A percentile compares a stretch with the other conserved stretches of the same genome.
Conservation (phyloP, 352 stramenopile species). For the Plasmopara muralis region DNA sequence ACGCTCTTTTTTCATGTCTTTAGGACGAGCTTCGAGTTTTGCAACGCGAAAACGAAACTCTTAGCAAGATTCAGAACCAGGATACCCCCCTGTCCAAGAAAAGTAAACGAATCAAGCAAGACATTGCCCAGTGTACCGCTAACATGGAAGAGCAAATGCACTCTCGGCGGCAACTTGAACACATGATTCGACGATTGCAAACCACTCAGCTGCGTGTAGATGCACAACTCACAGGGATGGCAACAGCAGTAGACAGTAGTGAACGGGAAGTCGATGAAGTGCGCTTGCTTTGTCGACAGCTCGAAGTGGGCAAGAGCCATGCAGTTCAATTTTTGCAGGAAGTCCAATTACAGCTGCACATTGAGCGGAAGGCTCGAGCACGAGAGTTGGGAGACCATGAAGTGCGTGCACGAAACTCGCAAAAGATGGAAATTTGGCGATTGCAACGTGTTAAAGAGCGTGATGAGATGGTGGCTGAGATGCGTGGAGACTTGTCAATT, state of each 20-base stretch:
- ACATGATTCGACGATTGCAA: slow-evolving; percentile 77
- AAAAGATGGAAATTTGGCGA: slow-evolving; percentile 77
- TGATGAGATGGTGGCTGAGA: slow-evolving; percentile 66
- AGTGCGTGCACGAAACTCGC: slow-evolving; percentile 69
- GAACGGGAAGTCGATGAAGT: slow-evolving; percentile 62
- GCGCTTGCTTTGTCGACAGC: slow-evolving; percentile 63
- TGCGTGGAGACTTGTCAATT: slow-evolving; percentile 60
- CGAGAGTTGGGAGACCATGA: slow-evolving; percentile 69
- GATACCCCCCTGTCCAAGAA: slow-evolving; percentile 71
- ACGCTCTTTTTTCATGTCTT: not conserved
- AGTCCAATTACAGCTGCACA: slow-evolving; percentile 63
- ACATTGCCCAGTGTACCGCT: slow-evolving; percentile 60
- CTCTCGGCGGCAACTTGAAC: slow-evolving; percentile 57
- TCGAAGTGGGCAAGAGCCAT: slow-evolving; percentile 66
- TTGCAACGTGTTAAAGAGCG: slow-evolving; percentile 65
- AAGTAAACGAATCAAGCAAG: slow-evolving; percentile 54
- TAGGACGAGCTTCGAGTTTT: slow-evolving; percentile 64
- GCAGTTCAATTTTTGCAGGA: slow-evolving; percentile 77
- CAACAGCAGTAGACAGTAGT: slow-evolving; percentile 56
- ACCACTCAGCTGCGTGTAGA: slow-evolving; percentile 67
- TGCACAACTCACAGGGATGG: slow-evolving; percentile 60
- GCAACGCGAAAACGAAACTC: slow-evolving; percentile 61
- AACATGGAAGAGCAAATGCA: slow-evolving; percentile 83
- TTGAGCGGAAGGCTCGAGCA: slow-evolving; percentile 54
- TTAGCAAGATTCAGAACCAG: slow-evolving; percentile 70